Base-by-base conservation (phyloP, 75 land plant species). In the Pinus tabuliformis region DNA sequence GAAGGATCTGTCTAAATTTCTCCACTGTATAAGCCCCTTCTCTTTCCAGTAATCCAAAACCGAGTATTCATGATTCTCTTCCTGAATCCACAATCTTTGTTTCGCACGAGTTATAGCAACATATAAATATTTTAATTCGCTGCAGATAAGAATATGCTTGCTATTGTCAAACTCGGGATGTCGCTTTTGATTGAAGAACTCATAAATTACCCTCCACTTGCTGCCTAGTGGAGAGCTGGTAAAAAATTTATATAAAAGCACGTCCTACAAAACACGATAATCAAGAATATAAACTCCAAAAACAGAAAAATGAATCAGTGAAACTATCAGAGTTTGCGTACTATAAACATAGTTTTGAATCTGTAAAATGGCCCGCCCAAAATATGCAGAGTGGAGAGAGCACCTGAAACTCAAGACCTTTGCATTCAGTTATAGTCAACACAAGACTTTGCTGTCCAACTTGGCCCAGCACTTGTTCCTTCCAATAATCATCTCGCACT, bases 41-140 rank as follows among this genome's bases (percentile, higher is more conserved):
- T 61, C 77, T 80, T 81, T 91, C 95, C 95, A 92, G 73, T 88
- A 92, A 56, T 92, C 92, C 75, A 90, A 73, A 70, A 90, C 83
- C 14, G 95, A 92, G 36, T 73, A 18, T 56, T 90, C 83, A 37
- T 72, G 83, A 18, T 16, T 66, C 37, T 78, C 89, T 30, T 92
- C 92, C 68, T 80, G 87, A 92, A 26, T 90, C 92, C 74, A 90
- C 88, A 33, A 33, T 33, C 33, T 33, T 33, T 33, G 33, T 1
- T 33, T 33, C 33, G 33, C 1, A 33, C 33, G 33, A 33, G 33
- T 33, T 33, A 33, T 33, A 33, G 33, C 33, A 33, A 33, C 33
- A 33, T 33, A 33, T 52, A 92, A 75, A 62, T 90, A 90, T 79
- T 92, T 92, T 36, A 88, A 74, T 62, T 92, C 95, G 14, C 85